These are phyloP conservation scores for Silene uniflora DNA, from an alignment of 148 eudicot genomes.

Conservation along the genomic window DNA sequence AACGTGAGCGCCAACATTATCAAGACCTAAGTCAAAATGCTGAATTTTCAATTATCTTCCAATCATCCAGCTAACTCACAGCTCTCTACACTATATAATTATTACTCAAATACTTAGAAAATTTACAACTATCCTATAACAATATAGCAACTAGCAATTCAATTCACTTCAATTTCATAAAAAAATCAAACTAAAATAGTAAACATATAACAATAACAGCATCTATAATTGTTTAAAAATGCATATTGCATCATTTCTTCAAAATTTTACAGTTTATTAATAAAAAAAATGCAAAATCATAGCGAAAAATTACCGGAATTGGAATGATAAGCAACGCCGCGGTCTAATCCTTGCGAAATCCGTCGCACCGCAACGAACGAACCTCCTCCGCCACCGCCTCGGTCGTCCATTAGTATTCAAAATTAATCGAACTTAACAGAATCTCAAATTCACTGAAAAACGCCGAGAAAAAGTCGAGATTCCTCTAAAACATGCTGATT, in stretches of 20 bases:
- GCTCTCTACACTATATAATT: constrained; percentile 13
- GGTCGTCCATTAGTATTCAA: constrained; percentile 59
- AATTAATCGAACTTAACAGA: constrained; percentile 9
- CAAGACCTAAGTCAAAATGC: constrained; percentile 19
- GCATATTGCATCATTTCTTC: background rate
- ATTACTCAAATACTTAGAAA: constrained; percentile 1
- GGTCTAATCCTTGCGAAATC: constrained; percentile 69
- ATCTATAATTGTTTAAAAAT: background rate
- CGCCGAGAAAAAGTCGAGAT: background rate
- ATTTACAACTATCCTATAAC: background rate
- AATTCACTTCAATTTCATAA: constrained; percentile 20
- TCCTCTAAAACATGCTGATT: background rate
- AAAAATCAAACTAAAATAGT: background rate
- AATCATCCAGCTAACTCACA: constrained; percentile 33
- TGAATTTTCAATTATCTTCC: constrained; percentile 17
- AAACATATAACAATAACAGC: background rate
- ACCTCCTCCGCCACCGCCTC: constrained; percentile 83
- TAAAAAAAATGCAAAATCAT: constrained; percentile 8
- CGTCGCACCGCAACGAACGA: constrained; percentile 94
- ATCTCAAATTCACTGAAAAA: constrained; percentile 13
- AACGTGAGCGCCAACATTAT: constrained; percentile 32
- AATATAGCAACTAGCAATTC: constrained; percentile 19
- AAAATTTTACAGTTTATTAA: constrained; percentile 8
- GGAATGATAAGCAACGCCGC: constrained; percentile 66
- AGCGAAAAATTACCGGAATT: constrained; percentile 64